Percentiles rank a stretch among this genome's conserved stretches.
Conservation (phyloP, 768 basidiomycete genomes). For the Mycena maculata region DNA sequence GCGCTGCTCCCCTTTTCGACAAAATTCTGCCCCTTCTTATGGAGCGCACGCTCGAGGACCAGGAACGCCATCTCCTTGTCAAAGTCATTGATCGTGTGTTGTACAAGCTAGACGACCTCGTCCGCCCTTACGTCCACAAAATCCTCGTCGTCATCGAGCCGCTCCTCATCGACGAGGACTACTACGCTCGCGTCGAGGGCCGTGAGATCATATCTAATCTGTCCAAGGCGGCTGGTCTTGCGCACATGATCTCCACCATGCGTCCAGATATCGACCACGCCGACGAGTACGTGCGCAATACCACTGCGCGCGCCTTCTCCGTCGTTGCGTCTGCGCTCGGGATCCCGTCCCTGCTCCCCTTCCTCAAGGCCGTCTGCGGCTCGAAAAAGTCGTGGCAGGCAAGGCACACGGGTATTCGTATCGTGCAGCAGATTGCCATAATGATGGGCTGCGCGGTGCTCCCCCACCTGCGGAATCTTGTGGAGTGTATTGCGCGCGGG, state of each 20-base stretch:
- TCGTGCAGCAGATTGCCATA: slow-evolving; percentile 99
- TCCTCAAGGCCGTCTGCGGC: slow-evolving; percentile 97
- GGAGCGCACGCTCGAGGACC: slow-evolving; percentile 97
- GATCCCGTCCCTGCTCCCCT: slow-evolving; percentile 96
- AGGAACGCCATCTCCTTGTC: slow-evolving; percentile 97
- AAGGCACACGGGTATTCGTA: slow-evolving; percentile 98
- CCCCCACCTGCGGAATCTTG: slow-evolving; percentile 95
- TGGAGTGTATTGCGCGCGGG: slow-evolving; percentile 95
- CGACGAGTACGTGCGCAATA: slow-evolving; percentile 99
- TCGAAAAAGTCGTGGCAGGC: slow-evolving; percentile 99
- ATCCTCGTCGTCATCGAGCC: slow-evolving; percentile 99
- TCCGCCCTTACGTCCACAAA: slow-evolving; percentile 99
- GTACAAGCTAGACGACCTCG: slow-evolving; percentile 98
- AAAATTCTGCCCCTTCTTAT: slow-evolving; percentile 98
- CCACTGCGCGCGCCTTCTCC: slow-evolving; percentile 97
- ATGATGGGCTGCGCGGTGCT: slow-evolving; percentile 99
- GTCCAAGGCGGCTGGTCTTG: slow-evolving; percentile 97
- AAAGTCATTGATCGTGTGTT: slow-evolving; percentile 99
- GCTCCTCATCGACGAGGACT: slow-evolving; percentile 97
- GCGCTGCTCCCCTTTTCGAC: slow-evolving; percentile 97
- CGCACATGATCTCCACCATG: slow-evolving; percentile 99
- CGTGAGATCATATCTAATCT: slow-evolving; percentile 99
- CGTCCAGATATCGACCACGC: slow-evolving; percentile 99
- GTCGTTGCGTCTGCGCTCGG: slow-evolving; percentile 99
- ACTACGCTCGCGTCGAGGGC: slow-evolving; percentile 96